Percentiles rank a stretch among this genome's conserved stretches.
These are phyloP conservation scores for Salix udensis DNA, from an alignment of 345 rosid species.

Conservation along the genomic window DNA sequence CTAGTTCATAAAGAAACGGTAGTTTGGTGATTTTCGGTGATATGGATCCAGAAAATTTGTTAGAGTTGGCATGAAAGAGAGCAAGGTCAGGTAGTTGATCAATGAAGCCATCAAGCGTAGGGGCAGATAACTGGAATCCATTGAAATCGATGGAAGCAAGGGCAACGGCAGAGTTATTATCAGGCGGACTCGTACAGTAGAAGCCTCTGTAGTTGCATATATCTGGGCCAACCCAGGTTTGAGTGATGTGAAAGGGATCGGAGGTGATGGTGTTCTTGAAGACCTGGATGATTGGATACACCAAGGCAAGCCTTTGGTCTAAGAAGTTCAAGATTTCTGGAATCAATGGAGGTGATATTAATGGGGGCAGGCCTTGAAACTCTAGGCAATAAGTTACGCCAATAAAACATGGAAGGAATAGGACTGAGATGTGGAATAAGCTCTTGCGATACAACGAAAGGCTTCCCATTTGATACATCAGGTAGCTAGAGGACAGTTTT, in stretches of 20 bases:
- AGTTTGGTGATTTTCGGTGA: constrained; percentile 23
- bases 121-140: constrained; percentile 30
- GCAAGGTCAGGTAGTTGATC: constrained; percentile 47
- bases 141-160: constrained; percentile 43
- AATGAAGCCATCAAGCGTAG: constrained; percentile 37
- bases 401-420: neutral
- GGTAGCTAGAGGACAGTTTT: neutral
- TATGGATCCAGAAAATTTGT: constrained; percentile 39
- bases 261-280: constrained; percentile 34
- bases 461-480: constrained; percentile 10
- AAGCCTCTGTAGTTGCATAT: constrained; percentile 42
- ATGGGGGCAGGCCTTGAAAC: neutral
- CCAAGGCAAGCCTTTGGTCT: constrained; percentile 22
- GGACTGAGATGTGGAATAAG: constrained; percentile 1
- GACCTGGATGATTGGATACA: constrained; percentile 28
- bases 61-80: constrained; percentile 52
- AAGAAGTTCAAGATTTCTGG: constrained; percentile 14
- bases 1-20: constrained; percentile 35
- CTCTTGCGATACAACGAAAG: neutral
- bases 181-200: constrained; percentile 38
- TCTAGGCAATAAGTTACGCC: neutral
- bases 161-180: constrained; percentile 33
- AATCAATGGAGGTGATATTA: neutral
- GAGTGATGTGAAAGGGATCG: constrained; percentile 32
- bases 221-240: constrained; percentile 37